phyloP scores from a whole-genome alignment of 257 asterid species.

The Ehretia macrophylla region DNA sequence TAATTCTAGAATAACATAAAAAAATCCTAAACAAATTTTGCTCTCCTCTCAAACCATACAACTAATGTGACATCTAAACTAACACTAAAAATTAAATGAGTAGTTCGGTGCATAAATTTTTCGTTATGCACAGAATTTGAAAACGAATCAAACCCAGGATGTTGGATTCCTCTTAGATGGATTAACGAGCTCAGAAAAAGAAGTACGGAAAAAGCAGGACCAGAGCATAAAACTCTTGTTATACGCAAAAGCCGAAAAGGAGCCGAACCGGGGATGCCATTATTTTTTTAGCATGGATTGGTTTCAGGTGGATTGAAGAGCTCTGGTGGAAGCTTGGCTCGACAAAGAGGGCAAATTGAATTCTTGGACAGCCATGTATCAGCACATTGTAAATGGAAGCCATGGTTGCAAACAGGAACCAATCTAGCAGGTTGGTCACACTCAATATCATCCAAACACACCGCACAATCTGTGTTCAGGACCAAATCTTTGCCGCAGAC shows the following conservation, averaged over 20 bases:
- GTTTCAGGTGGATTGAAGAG: constrained; percentile 37
- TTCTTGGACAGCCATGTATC: constrained; percentile 75
- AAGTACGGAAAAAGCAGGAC: too few species aligned
- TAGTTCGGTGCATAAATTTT: too few species aligned
- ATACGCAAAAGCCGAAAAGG: too few species aligned
- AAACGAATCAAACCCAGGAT: too few species aligned
- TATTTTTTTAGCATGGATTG: constrained; percentile 43
- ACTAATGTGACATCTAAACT: background rate
- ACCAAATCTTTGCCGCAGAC: constrained; percentile 64
- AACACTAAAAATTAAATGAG: background rate
- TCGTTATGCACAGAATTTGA: too few species aligned
- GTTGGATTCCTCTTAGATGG: too few species aligned
- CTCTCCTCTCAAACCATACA: background rate
- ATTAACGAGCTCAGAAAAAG: too few species aligned
- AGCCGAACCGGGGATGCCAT: too few species aligned
- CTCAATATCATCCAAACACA: constrained; percentile 71
- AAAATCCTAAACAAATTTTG: background rate
- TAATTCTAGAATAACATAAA: too few species aligned
- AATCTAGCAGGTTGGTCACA: constrained; percentile 54
- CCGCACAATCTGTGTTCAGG: constrained; percentile 64
- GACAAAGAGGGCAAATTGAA: constrained; percentile 66
- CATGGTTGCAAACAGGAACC: constrained; percentile 88
- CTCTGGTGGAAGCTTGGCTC: constrained; percentile 53
- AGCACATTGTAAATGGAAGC: constrained; percentile 74
- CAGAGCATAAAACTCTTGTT: too few species aligned